These are phyloP conservation scores for Mallotus repandus DNA, from an alignment of 441 rosid genomes.

Conservation along the genomic window DNA sequence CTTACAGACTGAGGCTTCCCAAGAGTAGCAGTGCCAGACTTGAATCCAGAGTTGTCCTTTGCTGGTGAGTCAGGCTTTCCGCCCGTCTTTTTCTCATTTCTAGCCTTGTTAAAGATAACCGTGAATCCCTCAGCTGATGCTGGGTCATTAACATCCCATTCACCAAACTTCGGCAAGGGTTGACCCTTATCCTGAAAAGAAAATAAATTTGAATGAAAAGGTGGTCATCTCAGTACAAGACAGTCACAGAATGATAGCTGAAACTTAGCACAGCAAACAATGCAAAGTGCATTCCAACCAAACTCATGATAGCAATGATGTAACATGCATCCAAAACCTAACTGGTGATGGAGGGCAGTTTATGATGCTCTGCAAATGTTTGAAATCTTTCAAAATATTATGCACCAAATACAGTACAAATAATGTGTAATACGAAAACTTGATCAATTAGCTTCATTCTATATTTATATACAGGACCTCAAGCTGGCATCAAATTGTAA, in stretches of 20 bases:
- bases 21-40: slow-evolving; percentile 40
- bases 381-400: background rate
- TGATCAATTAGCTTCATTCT: background rate
- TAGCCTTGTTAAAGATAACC: slow-evolving; percentile 88
- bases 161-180: slow-evolving; percentile 91
- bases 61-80: slow-evolving; percentile 58
- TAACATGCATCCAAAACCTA: too few species aligned
- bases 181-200: slow-evolving; percentile 63
- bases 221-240: background rate
- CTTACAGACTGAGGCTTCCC: slow-evolving; percentile 84
- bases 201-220: background rate
- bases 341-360: background rate
- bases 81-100: slow-evolving; percentile 83
- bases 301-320: background rate
- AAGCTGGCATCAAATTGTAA: background rate
- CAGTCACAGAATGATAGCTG: background rate
- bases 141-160: slow-evolving; percentile 92
- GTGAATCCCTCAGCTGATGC: slow-evolving; percentile 93
- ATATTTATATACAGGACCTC: background rate
- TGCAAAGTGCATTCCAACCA: background rate
- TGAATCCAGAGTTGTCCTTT: slow-evolving; percentile 37
- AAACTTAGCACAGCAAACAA: background rate
- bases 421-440: background rate
- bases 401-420: background rate
- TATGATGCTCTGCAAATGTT: background rate